Evolutionary conservation across 768 basidiomycete species (phyloP), one percentile per base, ranked within the genome.

Genomic region (Kwoniella dejecticola): DNA sequence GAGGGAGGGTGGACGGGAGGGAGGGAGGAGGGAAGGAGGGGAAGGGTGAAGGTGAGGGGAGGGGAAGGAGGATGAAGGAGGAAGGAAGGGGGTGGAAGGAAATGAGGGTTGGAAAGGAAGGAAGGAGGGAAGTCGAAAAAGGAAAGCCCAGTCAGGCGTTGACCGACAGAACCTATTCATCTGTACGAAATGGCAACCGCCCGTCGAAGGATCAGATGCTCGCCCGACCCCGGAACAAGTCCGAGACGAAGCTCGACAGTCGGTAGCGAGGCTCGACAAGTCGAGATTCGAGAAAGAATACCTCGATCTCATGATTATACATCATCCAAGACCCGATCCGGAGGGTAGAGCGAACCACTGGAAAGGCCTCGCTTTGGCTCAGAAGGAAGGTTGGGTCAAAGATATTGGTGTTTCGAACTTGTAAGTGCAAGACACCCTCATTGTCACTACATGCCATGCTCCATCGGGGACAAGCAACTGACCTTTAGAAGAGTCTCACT

Each of bases 381-480:
- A 74, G 61, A 67, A 73, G 41, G 72, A 70, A 40, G 76, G 76
- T 7, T 72, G 73, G 67, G 59, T 72, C 10, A 71, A 68, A 57
- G 71, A 75, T 64, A 77, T 77, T 30, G 76, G 76, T 3, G 76
- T 77, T 4, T 71, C 69, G 12, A 77, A 77, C 54, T 76, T 74
- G 76, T 77, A 38, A 49, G 76, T 64, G 2, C 15, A 41, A 30
- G 30, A 33, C 19, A 31, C 7, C 12, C 27, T 12, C 30, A 11
- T 36, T 52, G 36, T 8, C 6, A 10, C n/a, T n/a, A n/a, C n/a
- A n/a, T n/a, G n/a, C n/a, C n/a, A n/a, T n/a, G n/a, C n/a, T n/a
- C n/a, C n/a, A n/a, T n/a, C n/a, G n/a, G n/a, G n/a, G n/a, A n/a
- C n/a, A n/a, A n/a, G n/a, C n/a, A n/a, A n/a, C n/a, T n/a, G n/a